These are phyloP conservation scores for Erucastrum elatum DNA, from an alignment of 345 rosid species.

Conservation along the genomic window DNA sequence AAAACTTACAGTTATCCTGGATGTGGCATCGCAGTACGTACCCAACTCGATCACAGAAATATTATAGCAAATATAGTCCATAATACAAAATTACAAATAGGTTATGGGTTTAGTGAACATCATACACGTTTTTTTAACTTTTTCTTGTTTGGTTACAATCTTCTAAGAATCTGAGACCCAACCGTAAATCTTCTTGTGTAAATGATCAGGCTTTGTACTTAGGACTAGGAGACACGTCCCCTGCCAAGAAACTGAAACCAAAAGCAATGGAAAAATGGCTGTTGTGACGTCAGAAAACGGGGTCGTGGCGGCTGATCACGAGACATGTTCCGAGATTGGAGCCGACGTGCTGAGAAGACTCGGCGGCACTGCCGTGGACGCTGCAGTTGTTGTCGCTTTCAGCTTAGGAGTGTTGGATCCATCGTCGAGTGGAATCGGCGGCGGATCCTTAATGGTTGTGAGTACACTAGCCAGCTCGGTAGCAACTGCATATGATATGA, in stretches of 20 bases:
- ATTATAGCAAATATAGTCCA: too few relatives aligned
- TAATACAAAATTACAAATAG: too few relatives aligned
- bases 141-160: not conserved
- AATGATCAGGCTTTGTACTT: not conserved
- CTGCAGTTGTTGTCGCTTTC: constrained; percentile 72
- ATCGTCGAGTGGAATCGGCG: constrained; percentile 81
- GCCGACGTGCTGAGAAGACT: constrained; percentile 61
- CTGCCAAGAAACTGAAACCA: constrained; percentile 9
- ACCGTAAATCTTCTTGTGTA: not conserved
- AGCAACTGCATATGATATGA: constrained; percentile 70
- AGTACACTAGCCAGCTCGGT: constrained; percentile 49
- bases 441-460: constrained; percentile 84
- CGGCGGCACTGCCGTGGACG: constrained; percentile 77
- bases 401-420: constrained; percentile 78
- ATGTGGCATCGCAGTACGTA: too few relatives aligned
- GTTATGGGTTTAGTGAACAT: too few relatives aligned
- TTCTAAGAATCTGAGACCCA: not conserved
- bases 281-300: constrained; percentile 66
- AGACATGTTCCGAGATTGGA: constrained; percentile 75
- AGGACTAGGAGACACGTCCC: not conserved
- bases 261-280: constrained; percentile 27
- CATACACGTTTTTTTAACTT: not conserved
- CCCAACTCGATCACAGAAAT: too few relatives aligned
- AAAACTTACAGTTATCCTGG: too few relatives aligned
- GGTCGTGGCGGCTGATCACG: constrained; percentile 85